Evolutionary conservation across 495 filamentous ascomycete genomes (phyloP).

Genomic region (Penicillium coprophilum): DNA sequence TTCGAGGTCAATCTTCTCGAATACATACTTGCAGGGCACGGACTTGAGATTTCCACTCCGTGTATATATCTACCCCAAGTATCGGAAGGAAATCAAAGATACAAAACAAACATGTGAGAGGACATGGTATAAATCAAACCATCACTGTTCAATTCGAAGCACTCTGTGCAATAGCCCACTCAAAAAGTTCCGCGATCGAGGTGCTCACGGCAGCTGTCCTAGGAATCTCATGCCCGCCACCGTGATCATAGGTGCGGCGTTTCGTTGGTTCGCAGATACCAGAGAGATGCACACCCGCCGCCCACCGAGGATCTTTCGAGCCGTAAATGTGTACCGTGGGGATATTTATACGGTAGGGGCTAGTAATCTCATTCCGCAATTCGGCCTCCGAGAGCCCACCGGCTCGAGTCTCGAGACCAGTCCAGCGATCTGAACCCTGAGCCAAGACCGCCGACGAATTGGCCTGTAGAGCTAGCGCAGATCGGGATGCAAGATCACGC

Average conservation of each 20-base stretch:
- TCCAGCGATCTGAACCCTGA: conserved; percentile 32
- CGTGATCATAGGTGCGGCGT: conserved; percentile 52
- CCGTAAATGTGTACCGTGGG: conserved; percentile 66
- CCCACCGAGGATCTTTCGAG: conserved; percentile 55
- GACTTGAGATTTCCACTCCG: neutral
- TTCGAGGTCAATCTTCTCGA: neutral
- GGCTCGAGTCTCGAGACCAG: conserved; percentile 16
- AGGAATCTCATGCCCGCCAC: conserved; percentile 58
- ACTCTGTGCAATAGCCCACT: conserved; percentile 29
- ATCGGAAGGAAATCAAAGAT: neutral
- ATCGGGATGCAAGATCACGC: conserved; percentile 33
- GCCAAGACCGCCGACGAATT: conserved; percentile 29
- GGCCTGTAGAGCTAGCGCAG: conserved; percentile 31
- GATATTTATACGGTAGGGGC: conserved; percentile 49
- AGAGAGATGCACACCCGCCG: conserved; percentile 54
- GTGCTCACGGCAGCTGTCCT: conserved; percentile 33
- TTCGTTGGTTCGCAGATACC: conserved; percentile 50
- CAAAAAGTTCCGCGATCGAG: conserved; percentile 40
- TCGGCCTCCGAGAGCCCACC: conserved; percentile 53
- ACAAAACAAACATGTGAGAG: neutral
- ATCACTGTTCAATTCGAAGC: neutral
- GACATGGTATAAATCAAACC: neutral
- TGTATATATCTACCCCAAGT: neutral
- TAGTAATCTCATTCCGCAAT: conserved; percentile 39
- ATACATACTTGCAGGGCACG: neutral